Evolutionary conservation across 805 yeast species (phyloP).

Genomic region (Yamadazyma laniorum): DNA sequence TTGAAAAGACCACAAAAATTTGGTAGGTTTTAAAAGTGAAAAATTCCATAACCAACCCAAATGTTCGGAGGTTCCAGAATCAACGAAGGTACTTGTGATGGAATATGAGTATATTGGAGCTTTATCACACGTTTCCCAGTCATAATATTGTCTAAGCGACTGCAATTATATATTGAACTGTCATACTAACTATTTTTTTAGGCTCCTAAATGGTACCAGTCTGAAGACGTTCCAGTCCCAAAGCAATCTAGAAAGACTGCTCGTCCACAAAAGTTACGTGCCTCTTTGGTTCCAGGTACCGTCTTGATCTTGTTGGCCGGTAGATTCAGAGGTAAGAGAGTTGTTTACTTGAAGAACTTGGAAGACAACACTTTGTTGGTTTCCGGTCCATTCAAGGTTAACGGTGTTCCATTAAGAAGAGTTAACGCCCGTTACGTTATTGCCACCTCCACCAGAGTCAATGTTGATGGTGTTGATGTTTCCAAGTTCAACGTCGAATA

Average conservation of each 20-base stretch:
- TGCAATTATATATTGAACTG: too few species aligned
- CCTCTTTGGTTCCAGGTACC: slow-evolving; percentile 96
- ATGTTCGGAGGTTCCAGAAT: too few species aligned
- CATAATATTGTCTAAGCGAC: too few species aligned
- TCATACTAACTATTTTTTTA: slow-evolving; percentile 23
- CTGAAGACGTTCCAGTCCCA: slow-evolving; percentile 85
- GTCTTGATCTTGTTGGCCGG: slow-evolving; percentile 97
- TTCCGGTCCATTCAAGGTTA: slow-evolving; percentile 98
- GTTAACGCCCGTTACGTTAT: slow-evolving; percentile 98
- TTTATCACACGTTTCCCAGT: too few species aligned
- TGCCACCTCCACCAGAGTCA: slow-evolving; percentile 94
- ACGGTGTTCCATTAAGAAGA: slow-evolving; percentile 99
- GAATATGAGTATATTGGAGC: too few species aligned
- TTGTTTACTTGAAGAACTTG: slow-evolving; percentile 92
- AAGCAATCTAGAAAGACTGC: slow-evolving; percentile 87
- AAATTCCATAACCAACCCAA: not conserved
- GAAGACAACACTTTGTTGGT: slow-evolving; percentile 98
- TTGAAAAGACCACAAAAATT: too few species aligned
- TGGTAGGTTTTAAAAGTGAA: too few species aligned
- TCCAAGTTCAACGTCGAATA: slow-evolving; percentile 90
- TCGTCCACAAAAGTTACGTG: slow-evolving; percentile 93
- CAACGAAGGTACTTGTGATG: too few species aligned
- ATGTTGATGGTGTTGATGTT: slow-evolving; percentile 76
- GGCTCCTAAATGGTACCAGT: slow-evolving; percentile 93
- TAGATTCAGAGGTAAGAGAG: slow-evolving; percentile 99